Conservation (phyloP, 2,329 filamentous ascomycete genomes). For the Diaporthe caulivora region DNA sequence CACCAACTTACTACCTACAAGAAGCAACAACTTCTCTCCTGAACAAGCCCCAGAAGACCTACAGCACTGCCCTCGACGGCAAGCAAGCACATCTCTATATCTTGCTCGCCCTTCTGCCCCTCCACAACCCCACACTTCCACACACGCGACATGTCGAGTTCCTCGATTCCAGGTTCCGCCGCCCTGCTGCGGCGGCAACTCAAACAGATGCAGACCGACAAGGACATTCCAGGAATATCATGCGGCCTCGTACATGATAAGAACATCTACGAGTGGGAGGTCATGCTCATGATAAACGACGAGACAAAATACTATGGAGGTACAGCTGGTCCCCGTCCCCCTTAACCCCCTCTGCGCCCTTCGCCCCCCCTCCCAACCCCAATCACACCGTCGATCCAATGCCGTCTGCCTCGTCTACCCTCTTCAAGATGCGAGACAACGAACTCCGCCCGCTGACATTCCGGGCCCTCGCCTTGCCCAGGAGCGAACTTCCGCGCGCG, state of each 20-base stretch:
- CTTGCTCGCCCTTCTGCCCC: not conserved
- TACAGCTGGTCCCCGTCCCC: conserved; percentile 55
- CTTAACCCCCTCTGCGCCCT: conserved; percentile 7
- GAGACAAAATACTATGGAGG: conserved; percentile 95
- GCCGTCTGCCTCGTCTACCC: conserved; percentile 9
- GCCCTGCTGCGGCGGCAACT: conserved; percentile 86
- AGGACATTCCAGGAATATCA: conserved; percentile 93
- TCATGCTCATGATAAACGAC: conserved; percentile 98
- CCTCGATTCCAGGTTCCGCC: conserved; percentile 48
- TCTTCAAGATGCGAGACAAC: not conserved
- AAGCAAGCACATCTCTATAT: not conserved
- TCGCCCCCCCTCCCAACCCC: conserved; percentile 1
- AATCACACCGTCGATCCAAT: not conserved
- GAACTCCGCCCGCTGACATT: conserved; percentile 1
- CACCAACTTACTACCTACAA: not conserved
- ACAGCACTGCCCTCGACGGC: not conserved
- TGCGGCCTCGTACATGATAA: conserved; percentile 86
- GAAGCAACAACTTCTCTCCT: not conserved
- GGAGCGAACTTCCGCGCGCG: conserved; percentile 93
- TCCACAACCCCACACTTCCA: too few species aligned
- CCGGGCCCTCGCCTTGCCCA: conserved; percentile 50
- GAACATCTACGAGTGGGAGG: conserved; percentile 98
- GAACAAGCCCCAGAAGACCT: not conserved
- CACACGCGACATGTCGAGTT: conserved; percentile 45
- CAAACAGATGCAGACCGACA: conserved; percentile 92